Conservation (phyloP, 106 monocot species). For the Vanilla planifolia region DNA sequence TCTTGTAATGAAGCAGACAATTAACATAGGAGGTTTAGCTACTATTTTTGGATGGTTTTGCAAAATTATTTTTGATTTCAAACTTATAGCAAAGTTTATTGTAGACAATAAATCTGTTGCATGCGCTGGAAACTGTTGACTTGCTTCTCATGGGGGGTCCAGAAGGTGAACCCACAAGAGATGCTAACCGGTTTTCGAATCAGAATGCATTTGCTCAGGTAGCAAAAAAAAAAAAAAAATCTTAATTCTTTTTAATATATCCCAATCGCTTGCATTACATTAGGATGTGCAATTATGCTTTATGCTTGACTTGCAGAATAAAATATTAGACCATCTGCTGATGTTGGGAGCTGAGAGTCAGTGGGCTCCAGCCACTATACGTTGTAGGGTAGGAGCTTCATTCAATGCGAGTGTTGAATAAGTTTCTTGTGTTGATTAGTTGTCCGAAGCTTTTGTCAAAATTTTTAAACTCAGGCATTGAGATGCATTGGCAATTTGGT, state of each 20-base stretch:
- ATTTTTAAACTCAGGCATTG: constrained; percentile 52
- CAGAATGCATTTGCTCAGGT: constrained; percentile 88
- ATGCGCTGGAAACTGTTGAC: constrained; percentile 85
- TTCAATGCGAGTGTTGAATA: not conserved
- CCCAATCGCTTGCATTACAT: too few relatives aligned
- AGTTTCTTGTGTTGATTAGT: not conserved
- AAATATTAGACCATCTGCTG: constrained; percentile 83
- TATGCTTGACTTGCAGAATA: constrained; percentile 50
- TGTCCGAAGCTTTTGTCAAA: not conserved
- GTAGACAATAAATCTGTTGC: constrained; percentile 97
- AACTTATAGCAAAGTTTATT: constrained; percentile 14
- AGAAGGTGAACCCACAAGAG: constrained; percentile 57
- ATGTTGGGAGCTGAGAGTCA: constrained; percentile 92
- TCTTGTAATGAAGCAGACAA: not conserved
- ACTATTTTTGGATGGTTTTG: too few relatives aligned
- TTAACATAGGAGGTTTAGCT: not conserved
- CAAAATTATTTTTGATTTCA: constrained; percentile 6
- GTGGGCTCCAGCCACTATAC: constrained; percentile 87
- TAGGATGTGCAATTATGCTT: not conserved
- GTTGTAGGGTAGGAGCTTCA: constrained; percentile 61
- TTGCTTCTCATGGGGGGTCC: constrained; percentile 66
- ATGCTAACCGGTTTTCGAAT: constrained; percentile 68
- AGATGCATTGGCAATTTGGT: constrained; percentile 89
- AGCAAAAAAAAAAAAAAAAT: not conserved
- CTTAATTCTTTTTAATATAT: too few relatives aligned